A percentile compares a stretch with the other conserved stretches of the same genome.
These are phyloP conservation scores for Passalora sequoiae DNA, from an alignment of 2,329 filamentous ascomycete genomes.

Conservation along the genomic window DNA sequence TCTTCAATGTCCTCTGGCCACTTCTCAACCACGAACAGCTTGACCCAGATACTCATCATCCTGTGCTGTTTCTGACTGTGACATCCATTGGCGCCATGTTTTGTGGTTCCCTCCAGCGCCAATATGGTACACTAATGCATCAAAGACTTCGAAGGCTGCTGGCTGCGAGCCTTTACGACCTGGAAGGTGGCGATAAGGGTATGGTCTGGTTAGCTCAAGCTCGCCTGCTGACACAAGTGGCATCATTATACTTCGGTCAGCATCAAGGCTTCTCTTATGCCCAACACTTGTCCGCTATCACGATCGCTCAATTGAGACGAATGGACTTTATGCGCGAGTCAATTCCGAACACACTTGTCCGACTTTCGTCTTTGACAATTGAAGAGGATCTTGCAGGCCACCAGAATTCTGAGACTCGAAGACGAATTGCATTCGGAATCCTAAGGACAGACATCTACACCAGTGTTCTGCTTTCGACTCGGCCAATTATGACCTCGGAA, in stretches of 20 bases:
- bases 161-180: constrained; percentile 15
- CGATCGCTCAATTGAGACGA: constrained; percentile 15
- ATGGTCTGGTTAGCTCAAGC: constrained; percentile 17
- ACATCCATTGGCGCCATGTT: constrained; percentile 18
- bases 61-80: constrained; percentile 14
- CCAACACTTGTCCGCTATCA: constrained; percentile 16
- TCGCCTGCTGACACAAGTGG: constrained; percentile 14
- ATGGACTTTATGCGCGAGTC: constrained; percentile 18
- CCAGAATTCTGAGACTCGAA: constrained; percentile 9
- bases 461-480: constrained; percentile 13
- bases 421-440: constrained; percentile 16
- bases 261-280: constrained; percentile 18
- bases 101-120: constrained; percentile 8
- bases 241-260: constrained; percentile 19
- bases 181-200: constrained; percentile 13
- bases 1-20: constrained; percentile 17
- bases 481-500: constrained; percentile 15
- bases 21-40: constrained; percentile 11
- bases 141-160: constrained; percentile 13
- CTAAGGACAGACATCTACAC: constrained; percentile 16
- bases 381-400: constrained; percentile 7
- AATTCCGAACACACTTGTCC: constrained; percentile 7
- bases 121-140: constrained; percentile 17
- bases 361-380: background rate
- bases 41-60: constrained; percentile 13